Evolutionary conservation across 805 yeast species (phyloP).

Genomic region (Pichia membranifaciens): DNA sequence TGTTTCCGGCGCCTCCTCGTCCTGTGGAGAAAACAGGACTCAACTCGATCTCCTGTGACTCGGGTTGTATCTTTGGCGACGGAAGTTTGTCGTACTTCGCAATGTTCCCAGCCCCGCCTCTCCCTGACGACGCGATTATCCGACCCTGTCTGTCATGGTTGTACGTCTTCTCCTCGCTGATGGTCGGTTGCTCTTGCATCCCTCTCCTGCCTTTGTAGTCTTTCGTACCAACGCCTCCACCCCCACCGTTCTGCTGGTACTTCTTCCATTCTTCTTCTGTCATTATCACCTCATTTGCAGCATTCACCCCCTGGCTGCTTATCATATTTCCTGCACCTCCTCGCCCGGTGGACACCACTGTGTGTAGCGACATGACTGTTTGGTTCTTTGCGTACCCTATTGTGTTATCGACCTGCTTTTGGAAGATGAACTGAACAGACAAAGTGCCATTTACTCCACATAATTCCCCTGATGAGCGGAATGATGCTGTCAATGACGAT

Average conservation of each 20-base stretch:
- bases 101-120: slow-evolving; percentile 55
- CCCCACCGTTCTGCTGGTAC: neutral
- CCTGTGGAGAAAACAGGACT: slow-evolving; percentile 45
- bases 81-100: slow-evolving; percentile 37
- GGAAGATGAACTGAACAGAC: no score
- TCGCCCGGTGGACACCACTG: slow-evolving; percentile 30
- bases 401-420: no score
- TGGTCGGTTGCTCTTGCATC: neutral
- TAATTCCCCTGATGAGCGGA: no score
- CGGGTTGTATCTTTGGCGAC: slow-evolving; percentile 36
- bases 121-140: slow-evolving; percentile 44
- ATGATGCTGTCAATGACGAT: no score
- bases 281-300: slow-evolving; percentile 23
- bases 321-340: slow-evolving; percentile 34
- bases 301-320: slow-evolving; percentile 11
- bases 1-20: slow-evolving; percentile 54
- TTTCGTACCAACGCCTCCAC: neutral
- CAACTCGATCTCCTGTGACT: slow-evolving; percentile 34
- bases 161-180: slow-evolving; percentile 14
- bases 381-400: no score
- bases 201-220: neutral
- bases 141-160: slow-evolving; percentile 29
- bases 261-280: slow-evolving; percentile 10
- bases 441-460: no score
- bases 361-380: slow-evolving; percentile 12